Conservation (phyloP, 2,329 filamentous ascomycete species). For the Phialocephala subalpina region DNA sequence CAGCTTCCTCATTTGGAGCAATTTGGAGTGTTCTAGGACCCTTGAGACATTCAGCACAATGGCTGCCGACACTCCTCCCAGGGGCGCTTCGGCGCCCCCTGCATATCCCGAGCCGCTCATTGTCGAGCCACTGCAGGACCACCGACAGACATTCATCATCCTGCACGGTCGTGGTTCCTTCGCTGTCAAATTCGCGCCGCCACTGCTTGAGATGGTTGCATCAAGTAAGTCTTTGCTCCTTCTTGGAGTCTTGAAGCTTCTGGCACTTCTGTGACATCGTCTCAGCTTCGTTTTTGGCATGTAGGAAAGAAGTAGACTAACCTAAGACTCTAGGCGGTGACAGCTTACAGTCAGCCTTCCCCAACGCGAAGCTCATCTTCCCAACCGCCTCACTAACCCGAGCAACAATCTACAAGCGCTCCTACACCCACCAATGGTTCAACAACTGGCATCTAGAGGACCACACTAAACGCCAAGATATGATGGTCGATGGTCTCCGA, state of each 20-base stretch:
- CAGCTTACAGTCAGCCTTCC: constrained; percentile 47
- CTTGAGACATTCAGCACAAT: neutral
- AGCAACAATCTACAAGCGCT: constrained; percentile 50
- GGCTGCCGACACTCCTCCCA: neutral
- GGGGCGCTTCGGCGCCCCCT: neutral
- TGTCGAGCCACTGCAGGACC: constrained; percentile 33
- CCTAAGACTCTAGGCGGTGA: constrained; percentile 18
- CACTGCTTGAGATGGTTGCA: constrained; percentile 46
- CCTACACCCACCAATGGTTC: constrained; percentile 55
- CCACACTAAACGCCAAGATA: constrained; percentile 26
- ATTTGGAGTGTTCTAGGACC: too few relatives aligned
- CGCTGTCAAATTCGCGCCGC: constrained; percentile 49
- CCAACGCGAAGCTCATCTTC: constrained; percentile 58
- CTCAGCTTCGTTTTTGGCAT: too few relatives aligned
- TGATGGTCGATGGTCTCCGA: constrained; percentile 50
- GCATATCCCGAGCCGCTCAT: constrained; percentile 31
- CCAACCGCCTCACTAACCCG: constrained; percentile 54
- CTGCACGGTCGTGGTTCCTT: constrained; percentile 58
- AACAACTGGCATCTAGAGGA: constrained; percentile 50
- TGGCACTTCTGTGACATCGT: too few relatives aligned
- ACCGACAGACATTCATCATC: constrained; percentile 55
- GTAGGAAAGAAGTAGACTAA: too few relatives aligned
- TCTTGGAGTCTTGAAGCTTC: too few relatives aligned
- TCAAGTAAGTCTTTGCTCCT: too few relatives aligned
- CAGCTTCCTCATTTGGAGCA: too few relatives aligned